Evolutionary conservation across 805 yeast species (phyloP).

Genomic region (Starmerella sirachaensis): DNA sequence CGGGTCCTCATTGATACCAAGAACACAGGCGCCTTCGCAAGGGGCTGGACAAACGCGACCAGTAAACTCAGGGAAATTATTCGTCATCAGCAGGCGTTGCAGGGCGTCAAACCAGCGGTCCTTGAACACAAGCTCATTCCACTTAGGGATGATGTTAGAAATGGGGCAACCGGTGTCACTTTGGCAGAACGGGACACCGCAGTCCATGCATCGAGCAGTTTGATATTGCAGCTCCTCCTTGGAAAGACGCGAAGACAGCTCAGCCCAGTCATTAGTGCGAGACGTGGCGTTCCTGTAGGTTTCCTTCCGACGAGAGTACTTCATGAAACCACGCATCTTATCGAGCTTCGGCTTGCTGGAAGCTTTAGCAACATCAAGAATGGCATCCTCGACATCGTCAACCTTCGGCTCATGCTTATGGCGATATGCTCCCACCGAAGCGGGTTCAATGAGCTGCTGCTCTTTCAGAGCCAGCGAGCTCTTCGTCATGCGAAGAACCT

Average conservation of each 20-base stretch:
- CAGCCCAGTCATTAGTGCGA: conserved; percentile 86
- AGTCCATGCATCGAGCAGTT: conserved; percentile 98
- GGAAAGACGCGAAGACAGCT: conserved; percentile 65
- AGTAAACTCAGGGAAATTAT: conserved; percentile 97
- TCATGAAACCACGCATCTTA: conserved; percentile 82
- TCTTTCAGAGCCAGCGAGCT: conserved; percentile 19
- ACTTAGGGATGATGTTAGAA: conserved; percentile 92
- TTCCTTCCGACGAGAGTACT: conserved; percentile 81
- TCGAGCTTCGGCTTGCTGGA: conserved; percentile 49
- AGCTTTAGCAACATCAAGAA: conserved; percentile 55
- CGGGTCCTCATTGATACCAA: conserved; percentile 87
- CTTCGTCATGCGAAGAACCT: conserved; percentile 41
- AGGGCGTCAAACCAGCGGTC: conserved; percentile 92
- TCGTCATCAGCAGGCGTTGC: conserved; percentile 84
- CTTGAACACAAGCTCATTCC: conserved; percentile 92
- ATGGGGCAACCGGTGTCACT: conserved; percentile 97
- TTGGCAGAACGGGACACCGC: conserved; percentile 99
- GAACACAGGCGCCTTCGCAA: conserved; percentile 92
- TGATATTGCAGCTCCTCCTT: conserved; percentile 80
- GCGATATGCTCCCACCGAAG: background rate
- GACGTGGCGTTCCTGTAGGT: conserved; percentile 65
- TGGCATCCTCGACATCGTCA: conserved; percentile 79
- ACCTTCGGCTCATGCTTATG: conserved; percentile 61
- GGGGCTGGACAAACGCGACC: conserved; percentile 99
- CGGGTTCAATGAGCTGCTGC: conserved; percentile 6